phyloP scores from a whole-genome alignment of 371 early-diverging fungal genomes.

The Dichotomocladium elegans region DNA sequence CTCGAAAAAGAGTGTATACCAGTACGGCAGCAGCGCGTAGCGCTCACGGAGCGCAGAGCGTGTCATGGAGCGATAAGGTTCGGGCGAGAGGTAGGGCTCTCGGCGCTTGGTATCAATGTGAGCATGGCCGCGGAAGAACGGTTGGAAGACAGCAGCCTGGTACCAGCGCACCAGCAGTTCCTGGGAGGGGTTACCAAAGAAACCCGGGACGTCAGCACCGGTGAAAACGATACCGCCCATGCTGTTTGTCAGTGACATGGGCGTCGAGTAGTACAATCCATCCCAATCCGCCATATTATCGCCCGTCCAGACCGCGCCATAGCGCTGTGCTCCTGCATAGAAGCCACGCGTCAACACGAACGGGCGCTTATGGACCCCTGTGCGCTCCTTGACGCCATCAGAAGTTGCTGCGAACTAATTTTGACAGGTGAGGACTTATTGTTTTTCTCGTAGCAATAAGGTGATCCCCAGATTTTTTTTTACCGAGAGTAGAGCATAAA shows the following conservation, averaged over 20 bases:
- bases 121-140: slow-evolving; percentile 93
- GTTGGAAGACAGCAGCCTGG: slow-evolving; percentile 86
- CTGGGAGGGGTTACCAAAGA: slow-evolving; percentile 82
- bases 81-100: slow-evolving; percentile 94
- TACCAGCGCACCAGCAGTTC: slow-evolving; percentile 88
- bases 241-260: slow-evolving; percentile 79
- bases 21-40: slow-evolving; percentile 75
- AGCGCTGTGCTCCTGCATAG: slow-evolving; percentile 85
- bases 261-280: slow-evolving; percentile 68
- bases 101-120: slow-evolving; percentile 93
- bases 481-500: slow-evolving; percentile 73
- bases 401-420: slow-evolving; percentile 52
- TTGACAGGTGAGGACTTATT: not conserved
- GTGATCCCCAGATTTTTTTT: slow-evolving; percentile 8
- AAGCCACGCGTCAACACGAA: slow-evolving; percentile 90
- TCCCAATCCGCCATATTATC: slow-evolving; percentile 87
- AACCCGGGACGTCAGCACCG: slow-evolving; percentile 93
- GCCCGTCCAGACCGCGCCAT: slow-evolving; percentile 91
- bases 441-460: not conserved
- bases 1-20: slow-evolving; percentile 82
- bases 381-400: slow-evolving; percentile 52
- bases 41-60: slow-evolving; percentile 71
- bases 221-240: slow-evolving; percentile 74
- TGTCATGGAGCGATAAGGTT: slow-evolving; percentile 66
- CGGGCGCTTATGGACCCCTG: slow-evolving; percentile 60